These are phyloP conservation scores for Angomonas desouzai DNA, from an alignment of 208 protist genomes.

Conservation along the genomic window DNA sequence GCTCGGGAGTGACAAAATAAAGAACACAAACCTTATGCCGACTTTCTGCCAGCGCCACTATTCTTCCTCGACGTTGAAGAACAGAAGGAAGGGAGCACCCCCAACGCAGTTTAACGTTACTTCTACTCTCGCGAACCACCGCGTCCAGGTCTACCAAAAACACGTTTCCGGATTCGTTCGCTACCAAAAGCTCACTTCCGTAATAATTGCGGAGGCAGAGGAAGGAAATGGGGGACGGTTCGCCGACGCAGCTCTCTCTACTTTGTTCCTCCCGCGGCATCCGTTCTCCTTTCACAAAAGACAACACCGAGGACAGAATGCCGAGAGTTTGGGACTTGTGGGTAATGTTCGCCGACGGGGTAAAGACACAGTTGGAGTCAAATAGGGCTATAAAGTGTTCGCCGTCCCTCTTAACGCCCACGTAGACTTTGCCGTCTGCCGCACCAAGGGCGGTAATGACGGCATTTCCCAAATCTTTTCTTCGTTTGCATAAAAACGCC, in stretches of 20 bases:
- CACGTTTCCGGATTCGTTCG: slow-evolving; percentile 47
- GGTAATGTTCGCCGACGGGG: background rate
- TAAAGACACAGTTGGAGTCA: slow-evolving; percentile 14
- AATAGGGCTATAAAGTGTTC: slow-evolving; percentile 50
- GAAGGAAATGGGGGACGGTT: slow-evolving; percentile 38
- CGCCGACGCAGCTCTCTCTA: background rate
- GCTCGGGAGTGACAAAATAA: slow-evolving; percentile 29
- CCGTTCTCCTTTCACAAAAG: slow-evolving; percentile 8
- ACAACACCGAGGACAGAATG: slow-evolving; percentile 13
- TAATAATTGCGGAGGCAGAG: slow-evolving; percentile 40
- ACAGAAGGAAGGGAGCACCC: slow-evolving; percentile 45
- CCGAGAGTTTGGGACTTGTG: slow-evolving; percentile 6
- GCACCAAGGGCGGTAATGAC: slow-evolving; percentile 63
- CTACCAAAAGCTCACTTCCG: slow-evolving; percentile 40
- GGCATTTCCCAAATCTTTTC: slow-evolving; percentile 26
- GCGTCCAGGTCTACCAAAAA: slow-evolving; percentile 45
- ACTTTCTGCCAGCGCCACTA: slow-evolving; percentile 47
- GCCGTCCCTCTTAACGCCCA: slow-evolving; percentile 65
- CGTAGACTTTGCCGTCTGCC: slow-evolving; percentile 37
- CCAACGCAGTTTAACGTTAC: slow-evolving; percentile 26
- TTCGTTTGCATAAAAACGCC: slow-evolving; percentile 55
- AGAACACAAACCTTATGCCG: slow-evolving; percentile 43
- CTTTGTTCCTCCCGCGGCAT: background rate
- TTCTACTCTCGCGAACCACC: slow-evolving; percentile 1
- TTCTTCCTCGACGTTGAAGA: slow-evolving; percentile 29